Conservation (phyloP, 352 stramenopile genomes). For the Globisporangium cylindrosporum region DNA sequence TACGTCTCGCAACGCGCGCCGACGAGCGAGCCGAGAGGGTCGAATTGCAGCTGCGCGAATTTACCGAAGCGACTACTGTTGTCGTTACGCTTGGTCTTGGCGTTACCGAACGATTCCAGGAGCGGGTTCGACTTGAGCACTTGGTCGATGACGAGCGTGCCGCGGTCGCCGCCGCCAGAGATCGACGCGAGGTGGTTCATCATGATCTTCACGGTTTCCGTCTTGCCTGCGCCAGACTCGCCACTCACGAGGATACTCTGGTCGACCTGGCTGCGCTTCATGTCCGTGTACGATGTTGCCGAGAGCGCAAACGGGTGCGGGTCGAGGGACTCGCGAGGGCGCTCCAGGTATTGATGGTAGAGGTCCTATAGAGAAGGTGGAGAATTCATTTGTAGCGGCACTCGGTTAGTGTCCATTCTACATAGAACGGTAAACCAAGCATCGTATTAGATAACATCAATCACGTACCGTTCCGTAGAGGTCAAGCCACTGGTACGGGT, state of each 20-base stretch:
- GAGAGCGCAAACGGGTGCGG: slow-evolving; percentile 77
- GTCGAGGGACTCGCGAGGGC: slow-evolving; percentile 45
- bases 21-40: slow-evolving; percentile 53
- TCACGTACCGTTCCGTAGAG: slow-evolving; percentile 45
- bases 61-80: slow-evolving; percentile 82
- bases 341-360: slow-evolving; percentile 62
- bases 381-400: not conserved
- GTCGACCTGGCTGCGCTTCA: slow-evolving; percentile 69
- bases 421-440: not conserved
- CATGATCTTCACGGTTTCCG: slow-evolving; percentile 92
- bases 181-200: slow-evolving; percentile 82
- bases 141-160: slow-evolving; percentile 76
- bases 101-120: slow-evolving; percentile 76
- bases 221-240: slow-evolving; percentile 89
- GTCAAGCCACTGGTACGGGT: slow-evolving; percentile 82
- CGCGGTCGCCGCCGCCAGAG: slow-evolving; percentile 59
- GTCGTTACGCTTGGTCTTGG: slow-evolving; percentile 84
- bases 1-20: slow-evolving; percentile 89
- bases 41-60: slow-evolving; percentile 80
- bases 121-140: slow-evolving; percentile 77
- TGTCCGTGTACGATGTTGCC: slow-evolving; percentile 63
- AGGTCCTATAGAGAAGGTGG: slow-evolving; percentile 26
- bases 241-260: slow-evolving; percentile 87
- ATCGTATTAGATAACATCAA: not conserved
- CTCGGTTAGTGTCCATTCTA: not conserved